Base-by-base conservation (phyloP, 768 basidiomycete genomes). In the Polyporus arcularius region DNA sequence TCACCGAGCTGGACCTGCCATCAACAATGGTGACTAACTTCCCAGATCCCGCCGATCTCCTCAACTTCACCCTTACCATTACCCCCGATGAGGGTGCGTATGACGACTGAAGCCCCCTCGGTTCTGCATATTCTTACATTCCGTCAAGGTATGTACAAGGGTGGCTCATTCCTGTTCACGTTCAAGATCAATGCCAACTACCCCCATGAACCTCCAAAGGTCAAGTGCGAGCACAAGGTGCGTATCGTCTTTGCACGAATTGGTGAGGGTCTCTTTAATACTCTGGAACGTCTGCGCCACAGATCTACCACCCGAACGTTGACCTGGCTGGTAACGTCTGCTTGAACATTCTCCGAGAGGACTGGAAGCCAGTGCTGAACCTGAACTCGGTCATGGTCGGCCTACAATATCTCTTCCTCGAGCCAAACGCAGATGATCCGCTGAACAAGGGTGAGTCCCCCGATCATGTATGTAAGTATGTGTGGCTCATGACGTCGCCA, bases 221-320 rank as follows among this genome's bases (percentile, higher is more conserved):
- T 99, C 78, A 95, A 96, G 73, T 98, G 96, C 79, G 89, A 87
- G 48, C 94, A 94, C 72, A 97, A 87, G 65, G 96, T 96, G 71
- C 58, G 88, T 73, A 21, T 57, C 56, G 9, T 21, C 42, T 21
- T 47, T 7, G 4, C 46, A 28, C 21, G 42, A 18, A 9, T 3
- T 43, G 42, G 1, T 11, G 42, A 43, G 1, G 12, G 21, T 30
- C 5, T 21, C 2, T 58, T 32, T 26, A n/a, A 41, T 26, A n/a
- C 31, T 35, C 5, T 14, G 3, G 38, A 26, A 35, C 7, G 35
- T 7, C 3, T 3, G 1, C 3, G 15, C 6, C 28, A 9, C 54
- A 98, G 96, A 98, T 98, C 71, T 99, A 99, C 74, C 97, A 99
- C 73, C 97, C 97, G 0, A 99, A 99, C 70, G 89, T 99, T 54